Evolutionary conservation across 2,329 filamentous ascomycete species (phyloP).

Genomic region (Alternaria conjuncta): DNA sequence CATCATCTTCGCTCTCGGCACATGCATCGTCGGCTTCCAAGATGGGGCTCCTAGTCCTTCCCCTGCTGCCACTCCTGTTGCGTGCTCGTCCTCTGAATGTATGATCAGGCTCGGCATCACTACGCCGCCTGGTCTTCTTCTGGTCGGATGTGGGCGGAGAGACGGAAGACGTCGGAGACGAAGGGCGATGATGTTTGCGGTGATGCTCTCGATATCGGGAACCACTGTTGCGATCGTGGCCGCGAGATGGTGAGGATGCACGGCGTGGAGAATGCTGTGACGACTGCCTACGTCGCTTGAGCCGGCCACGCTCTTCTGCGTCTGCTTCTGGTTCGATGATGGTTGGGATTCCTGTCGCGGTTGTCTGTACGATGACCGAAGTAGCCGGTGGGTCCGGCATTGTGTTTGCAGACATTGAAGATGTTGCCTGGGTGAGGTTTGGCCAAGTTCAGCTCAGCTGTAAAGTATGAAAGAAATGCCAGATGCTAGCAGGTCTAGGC

Average conservation of each 20-base stretch:
- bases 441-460: conserved; percentile 12
- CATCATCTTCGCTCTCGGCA: conserved; percentile 30
- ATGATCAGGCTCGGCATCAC: conserved; percentile 46
- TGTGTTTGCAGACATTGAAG: conserved; percentile 1
- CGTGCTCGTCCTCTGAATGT: conserved; percentile 42
- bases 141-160: conserved; percentile 26
- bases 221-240: conserved; percentile 42
- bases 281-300: conserved; percentile 39
- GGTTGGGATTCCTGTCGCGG: conserved; percentile 50
- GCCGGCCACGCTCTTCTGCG: conserved; percentile 39
- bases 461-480: conserved; percentile 4
- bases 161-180: conserved; percentile 31
- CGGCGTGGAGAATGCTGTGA: conserved; percentile 39
- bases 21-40: conserved; percentile 31
- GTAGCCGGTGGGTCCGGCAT: conserved; percentile 7
- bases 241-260: conserved; percentile 40
- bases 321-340: conserved; percentile 48
- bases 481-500: not conserved
- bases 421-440: not conserved
- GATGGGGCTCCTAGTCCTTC: conserved; percentile 29
- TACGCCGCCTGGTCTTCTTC: conserved; percentile 39
- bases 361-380: conserved; percentile 27
- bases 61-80: conserved; percentile 30
- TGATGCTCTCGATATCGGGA: conserved; percentile 41
- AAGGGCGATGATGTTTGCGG: conserved; percentile 38